Evolutionary conservation across 345 rosid species (phyloP).

Genomic region (Eucalyptus lansdowneana): DNA sequence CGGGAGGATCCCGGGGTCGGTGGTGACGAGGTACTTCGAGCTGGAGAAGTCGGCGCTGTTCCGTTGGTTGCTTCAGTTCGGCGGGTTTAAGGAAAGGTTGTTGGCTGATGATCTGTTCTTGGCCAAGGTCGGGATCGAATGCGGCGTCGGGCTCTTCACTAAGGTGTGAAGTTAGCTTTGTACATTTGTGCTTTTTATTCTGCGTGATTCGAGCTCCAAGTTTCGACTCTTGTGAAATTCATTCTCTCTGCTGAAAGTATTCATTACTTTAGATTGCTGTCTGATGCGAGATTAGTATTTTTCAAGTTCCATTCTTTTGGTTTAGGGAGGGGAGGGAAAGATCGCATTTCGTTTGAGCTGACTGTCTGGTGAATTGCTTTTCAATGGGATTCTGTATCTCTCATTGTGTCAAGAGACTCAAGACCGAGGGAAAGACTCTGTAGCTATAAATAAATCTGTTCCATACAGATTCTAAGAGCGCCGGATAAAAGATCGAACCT

Average conservation of each 20-base stretch:
- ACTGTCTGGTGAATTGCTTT: not conserved
- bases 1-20: conserved; percentile 41
- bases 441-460: not conserved
- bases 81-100: conserved; percentile 59
- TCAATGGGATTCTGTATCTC: not conserved
- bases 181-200: not conserved
- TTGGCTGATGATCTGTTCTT: conserved; percentile 65
- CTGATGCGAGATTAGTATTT: not conserved
- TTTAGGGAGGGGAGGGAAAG: not conserved
- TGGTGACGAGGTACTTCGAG: conserved; percentile 35
- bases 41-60: conserved; percentile 37
- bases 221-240: not conserved
- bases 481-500: not conserved
- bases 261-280: not conserved
- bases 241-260: not conserved
- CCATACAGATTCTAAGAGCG: not conserved
- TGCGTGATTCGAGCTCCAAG: not conserved
- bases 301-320: not conserved
- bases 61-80: conserved; percentile 49
- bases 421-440: not conserved
- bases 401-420: not conserved
- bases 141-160: conserved; percentile 70
- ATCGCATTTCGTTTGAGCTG: not conserved
- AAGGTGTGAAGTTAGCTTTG: conserved; percentile 16
- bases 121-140: conserved; percentile 58